Evolutionary conservation across 208 protist species (phyloP).

Genomic region (Crithidia thermophila): DNA sequence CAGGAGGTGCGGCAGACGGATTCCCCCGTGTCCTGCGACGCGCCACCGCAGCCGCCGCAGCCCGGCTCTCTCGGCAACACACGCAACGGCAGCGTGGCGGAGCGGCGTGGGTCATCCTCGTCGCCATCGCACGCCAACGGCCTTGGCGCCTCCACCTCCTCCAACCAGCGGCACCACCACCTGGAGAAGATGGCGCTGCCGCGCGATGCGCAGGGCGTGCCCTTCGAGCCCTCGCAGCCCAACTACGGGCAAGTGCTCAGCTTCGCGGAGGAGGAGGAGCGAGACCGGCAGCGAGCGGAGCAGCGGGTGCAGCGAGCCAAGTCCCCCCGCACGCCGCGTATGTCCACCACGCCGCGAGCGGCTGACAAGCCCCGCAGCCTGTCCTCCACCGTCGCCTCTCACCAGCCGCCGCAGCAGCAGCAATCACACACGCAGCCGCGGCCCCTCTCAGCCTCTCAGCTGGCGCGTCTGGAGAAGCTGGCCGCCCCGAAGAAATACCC

Average conservation of each 20-base stretch:
- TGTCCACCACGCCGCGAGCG: not conserved
- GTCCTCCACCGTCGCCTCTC: not conserved
- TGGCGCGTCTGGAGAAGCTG: constrained; percentile 25
- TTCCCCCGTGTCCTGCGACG: not conserved
- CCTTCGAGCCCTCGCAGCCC: constrained; percentile 23
- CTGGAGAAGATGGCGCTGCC: constrained; percentile 33
- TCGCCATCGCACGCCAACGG: too few relatives aligned
- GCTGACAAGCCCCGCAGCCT: not conserved
- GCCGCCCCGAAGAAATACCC: constrained; percentile 17
- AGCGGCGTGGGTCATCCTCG: too few relatives aligned
- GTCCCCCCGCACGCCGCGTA: constrained; percentile 6
- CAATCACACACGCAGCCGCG: not conserved
- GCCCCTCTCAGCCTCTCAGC: constrained; percentile 7
- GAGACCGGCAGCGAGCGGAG: constrained; percentile 22
- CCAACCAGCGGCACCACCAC: constrained; percentile 24
- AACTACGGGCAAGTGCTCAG: constrained; percentile 71
- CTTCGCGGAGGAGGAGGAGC: constrained; percentile 61
- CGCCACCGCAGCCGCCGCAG: not conserved
- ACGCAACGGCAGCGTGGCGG: not conserved
- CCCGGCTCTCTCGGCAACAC: not conserved
- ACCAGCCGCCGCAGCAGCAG: not conserved
- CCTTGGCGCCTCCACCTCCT: not conserved
- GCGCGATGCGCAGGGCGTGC: constrained; percentile 14
- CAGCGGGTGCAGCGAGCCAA: constrained; percentile 1
- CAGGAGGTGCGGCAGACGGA: constrained; percentile 1